Conservation (phyloP, 257 asterid genomes). For the Solanum chiquidenum region DNA sequence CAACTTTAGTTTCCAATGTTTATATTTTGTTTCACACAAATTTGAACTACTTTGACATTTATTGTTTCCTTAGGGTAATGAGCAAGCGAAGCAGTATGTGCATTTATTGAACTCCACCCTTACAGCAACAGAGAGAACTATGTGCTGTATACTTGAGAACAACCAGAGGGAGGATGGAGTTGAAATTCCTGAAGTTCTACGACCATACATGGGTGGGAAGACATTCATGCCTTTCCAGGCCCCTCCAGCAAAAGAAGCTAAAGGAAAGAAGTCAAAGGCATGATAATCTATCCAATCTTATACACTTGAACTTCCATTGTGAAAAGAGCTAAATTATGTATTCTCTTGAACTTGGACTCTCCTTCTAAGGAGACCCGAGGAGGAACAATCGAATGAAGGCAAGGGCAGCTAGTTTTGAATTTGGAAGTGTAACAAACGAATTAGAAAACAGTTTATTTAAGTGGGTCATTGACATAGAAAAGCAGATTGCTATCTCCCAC, state of each 20-base stretch:
- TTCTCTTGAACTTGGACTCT: background rate
- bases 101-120: conserved; percentile 92
- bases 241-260: conserved; percentile 32
- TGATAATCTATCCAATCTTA: background rate
- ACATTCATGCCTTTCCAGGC: conserved; percentile 58
- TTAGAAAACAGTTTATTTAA: background rate
- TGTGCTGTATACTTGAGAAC: conserved; percentile 87
- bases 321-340: background rate
- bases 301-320: background rate
- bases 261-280: conserved; percentile 53
- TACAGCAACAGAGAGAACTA: conserved; percentile 91
- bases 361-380: background rate
- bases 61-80: conserved; percentile 50
- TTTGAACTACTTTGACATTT: background rate
- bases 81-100: conserved; percentile 67
- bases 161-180: conserved; percentile 85
- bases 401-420: background rate
- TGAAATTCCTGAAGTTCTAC: conserved; percentile 69
- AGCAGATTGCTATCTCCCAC: background rate
- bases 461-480: background rate
- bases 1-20: background rate
- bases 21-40: background rate
- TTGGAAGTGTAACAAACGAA: background rate
- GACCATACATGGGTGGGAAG: conserved; percentile 62
- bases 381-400: background rate